Evolutionary conservation across 2,329 filamentous ascomycete genomes (phyloP).

Genomic region (Aureobasidium sp.): DNA sequence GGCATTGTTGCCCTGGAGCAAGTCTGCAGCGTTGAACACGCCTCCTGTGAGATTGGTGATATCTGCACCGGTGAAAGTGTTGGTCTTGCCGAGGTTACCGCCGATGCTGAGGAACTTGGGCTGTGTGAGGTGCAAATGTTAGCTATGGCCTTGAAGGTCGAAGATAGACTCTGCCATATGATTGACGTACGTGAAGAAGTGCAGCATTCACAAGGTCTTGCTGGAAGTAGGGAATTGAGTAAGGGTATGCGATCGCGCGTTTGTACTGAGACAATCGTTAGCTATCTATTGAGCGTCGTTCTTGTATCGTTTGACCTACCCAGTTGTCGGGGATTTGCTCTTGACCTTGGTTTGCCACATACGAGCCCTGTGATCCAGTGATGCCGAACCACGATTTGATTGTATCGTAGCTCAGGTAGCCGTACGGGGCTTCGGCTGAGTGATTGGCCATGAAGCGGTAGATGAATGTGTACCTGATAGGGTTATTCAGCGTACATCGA

Average conservation of each 20-base stretch:
- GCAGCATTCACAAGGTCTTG: conserved; percentile 18
- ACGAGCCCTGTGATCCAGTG: conserved; percentile 19
- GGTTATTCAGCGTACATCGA: background rate
- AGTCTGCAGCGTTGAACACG: conserved; percentile 35
- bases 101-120: conserved; percentile 30
- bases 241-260: conserved; percentile 25
- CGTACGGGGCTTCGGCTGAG: conserved; percentile 32
- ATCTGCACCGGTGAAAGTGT: conserved; percentile 32
- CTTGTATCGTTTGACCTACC: conserved; percentile 1
- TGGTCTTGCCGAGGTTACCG: conserved; percentile 30
- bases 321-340: conserved; percentile 39
- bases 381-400: conserved; percentile 37
- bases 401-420: conserved; percentile 30
- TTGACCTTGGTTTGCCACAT: conserved; percentile 22
- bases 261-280: conserved; percentile 20
- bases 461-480: conserved; percentile 26
- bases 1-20: conserved; percentile 44
- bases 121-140: conserved; percentile 13
- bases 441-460: conserved; percentile 36
- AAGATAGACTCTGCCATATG: background rate
- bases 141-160: conserved; percentile 17
- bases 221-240: conserved; percentile 28
- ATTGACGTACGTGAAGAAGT: background rate
- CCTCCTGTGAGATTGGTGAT: conserved; percentile 33
- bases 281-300: background rate